These are phyloP conservation scores for Russula earlei DNA, from an alignment of 768 basidiomycete species.

Conservation along the genomic window DNA sequence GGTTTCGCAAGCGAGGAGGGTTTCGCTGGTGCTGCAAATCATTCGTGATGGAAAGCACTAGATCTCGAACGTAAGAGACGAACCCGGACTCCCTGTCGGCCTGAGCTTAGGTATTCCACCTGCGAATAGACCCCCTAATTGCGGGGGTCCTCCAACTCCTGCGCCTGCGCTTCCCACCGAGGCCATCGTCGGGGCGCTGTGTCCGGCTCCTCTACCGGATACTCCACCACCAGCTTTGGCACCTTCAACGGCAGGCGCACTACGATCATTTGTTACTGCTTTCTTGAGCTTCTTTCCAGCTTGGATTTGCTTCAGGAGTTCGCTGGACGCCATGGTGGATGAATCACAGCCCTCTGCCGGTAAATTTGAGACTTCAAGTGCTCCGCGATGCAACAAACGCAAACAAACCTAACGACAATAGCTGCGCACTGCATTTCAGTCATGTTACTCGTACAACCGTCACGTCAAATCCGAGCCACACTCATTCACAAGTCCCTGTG, in stretches of 20 bases:
- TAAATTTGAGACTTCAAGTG: background rate
- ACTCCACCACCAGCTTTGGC: conserved; percentile 29
- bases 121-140: conserved; percentile 78
- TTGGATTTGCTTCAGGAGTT: conserved; percentile 74
- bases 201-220: conserved; percentile 32
- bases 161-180: conserved; percentile 25
- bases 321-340: conserved; percentile 56
- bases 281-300: conserved; percentile 78
- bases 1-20: conserved; percentile 14
- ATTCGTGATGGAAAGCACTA: background rate
- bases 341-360: background rate
- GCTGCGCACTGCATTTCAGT: background rate
- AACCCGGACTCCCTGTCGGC: conserved; percentile 45
- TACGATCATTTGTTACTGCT: conserved; percentile 72
- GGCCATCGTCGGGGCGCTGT: conserved; percentile 23
- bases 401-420: background rate
- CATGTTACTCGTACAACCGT: no score
- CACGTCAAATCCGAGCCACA: no score
- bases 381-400: background rate
- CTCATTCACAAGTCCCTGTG: no score
- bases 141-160: conserved; percentile 68
- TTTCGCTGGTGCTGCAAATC: conserved; percentile 20
- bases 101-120: conserved; percentile 89
- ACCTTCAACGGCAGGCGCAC: conserved; percentile 51
- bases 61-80: background rate